Evolutionary conservation across 257 asterid genomes (phyloP).

Genomic region (Dorcoceras hygrometricum): DNA sequence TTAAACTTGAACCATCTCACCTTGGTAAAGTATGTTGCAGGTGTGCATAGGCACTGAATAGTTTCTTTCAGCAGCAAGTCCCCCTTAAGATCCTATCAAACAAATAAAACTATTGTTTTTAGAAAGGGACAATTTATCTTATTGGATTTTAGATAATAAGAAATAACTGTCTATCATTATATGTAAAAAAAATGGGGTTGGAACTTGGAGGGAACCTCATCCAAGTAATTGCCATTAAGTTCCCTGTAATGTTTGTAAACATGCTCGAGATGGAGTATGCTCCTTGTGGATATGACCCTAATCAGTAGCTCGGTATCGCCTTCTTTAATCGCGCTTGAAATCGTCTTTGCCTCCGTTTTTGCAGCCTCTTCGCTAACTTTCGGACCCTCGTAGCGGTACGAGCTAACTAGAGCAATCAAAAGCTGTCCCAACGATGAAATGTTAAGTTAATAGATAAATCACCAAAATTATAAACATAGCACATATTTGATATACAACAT

Average conservation of each 20-base stretch:
- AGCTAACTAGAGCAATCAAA: slow-evolving; percentile 64
- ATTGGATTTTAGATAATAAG: too few species aligned
- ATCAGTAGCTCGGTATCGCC: slow-evolving; percentile 40
- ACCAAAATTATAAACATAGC: too few species aligned
- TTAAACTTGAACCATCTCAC: too few species aligned
- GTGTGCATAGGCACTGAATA: slow-evolving; percentile 62
- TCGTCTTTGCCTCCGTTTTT: slow-evolving; percentile 60
- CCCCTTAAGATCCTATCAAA: slow-evolving; percentile 49
- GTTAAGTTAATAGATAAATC: too few species aligned
- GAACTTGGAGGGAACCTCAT: slow-evolving; percentile 42
- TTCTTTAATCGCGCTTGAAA: slow-evolving; percentile 38
- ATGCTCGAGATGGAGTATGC: slow-evolving; percentile 61
- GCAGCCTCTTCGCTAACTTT: slow-evolving; percentile 51
- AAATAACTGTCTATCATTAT: too few species aligned
- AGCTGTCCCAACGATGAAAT: slow-evolving; percentile 72
- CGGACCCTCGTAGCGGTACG: slow-evolving; percentile 84
- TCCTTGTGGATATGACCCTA: slow-evolving; percentile 66
- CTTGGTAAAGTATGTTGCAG: slow-evolving; percentile 58
- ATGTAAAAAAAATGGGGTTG: too few species aligned
- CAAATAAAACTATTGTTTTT: too few species aligned
- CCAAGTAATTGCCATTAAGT: slow-evolving; percentile 49
- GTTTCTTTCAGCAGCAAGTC: slow-evolving; percentile 38
- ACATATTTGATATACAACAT: too few species aligned
- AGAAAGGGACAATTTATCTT: too few species aligned
- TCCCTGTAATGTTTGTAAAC: slow-evolving; percentile 64